These are phyloP conservation scores for Westerdykella aurantiaca DNA, from an alignment of 2,329 filamentous ascomycete genomes.

Conservation along the genomic window DNA sequence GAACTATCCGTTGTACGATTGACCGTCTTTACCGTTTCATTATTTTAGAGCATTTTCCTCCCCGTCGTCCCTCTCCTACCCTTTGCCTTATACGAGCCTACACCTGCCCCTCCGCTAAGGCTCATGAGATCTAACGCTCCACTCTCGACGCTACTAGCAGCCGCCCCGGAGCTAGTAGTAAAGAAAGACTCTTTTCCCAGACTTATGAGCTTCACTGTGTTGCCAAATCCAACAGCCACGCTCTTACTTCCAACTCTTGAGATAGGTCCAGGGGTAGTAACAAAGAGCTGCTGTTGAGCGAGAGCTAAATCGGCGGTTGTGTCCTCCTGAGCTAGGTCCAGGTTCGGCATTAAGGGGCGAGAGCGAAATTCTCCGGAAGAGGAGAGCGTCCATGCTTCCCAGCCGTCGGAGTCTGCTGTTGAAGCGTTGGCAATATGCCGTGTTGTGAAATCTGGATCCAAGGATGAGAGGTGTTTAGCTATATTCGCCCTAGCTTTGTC, in stretches of 20 bases:
- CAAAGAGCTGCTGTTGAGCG: slow-evolving; percentile 52
- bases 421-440: slow-evolving; percentile 1
- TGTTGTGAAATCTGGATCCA: slow-evolving; percentile 6
- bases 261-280: slow-evolving; percentile 61
- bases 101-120: background rate
- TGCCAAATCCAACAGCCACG: slow-evolving; percentile 65
- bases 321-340: slow-evolving; percentile 8
- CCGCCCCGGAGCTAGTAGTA: slow-evolving; percentile 34
- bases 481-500: slow-evolving; percentile 6
- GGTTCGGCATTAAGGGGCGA: slow-evolving; percentile 27
- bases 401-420: slow-evolving; percentile 33
- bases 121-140: slow-evolving; percentile 4
- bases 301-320: slow-evolving; percentile 22
- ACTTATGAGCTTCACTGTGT: slow-evolving; percentile 65
- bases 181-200: slow-evolving; percentile 59
- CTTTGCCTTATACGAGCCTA: slow-evolving; percentile 11
- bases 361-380: slow-evolving; percentile 42
- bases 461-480: slow-evolving; percentile 3
- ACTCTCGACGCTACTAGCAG: slow-evolving; percentile 7
- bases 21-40: too few species aligned
- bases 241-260: slow-evolving; percentile 57
- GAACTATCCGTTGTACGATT: too few species aligned
- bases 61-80: slow-evolving; percentile 8
- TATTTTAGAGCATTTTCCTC: slow-evolving; percentile 14
- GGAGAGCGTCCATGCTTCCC: slow-evolving; percentile 52